Percentiles rank a stretch among this genome's conserved stretches.
phyloP scores from a whole-genome alignment of 805 yeast species.

The Candida sphagnicola region DNA sequence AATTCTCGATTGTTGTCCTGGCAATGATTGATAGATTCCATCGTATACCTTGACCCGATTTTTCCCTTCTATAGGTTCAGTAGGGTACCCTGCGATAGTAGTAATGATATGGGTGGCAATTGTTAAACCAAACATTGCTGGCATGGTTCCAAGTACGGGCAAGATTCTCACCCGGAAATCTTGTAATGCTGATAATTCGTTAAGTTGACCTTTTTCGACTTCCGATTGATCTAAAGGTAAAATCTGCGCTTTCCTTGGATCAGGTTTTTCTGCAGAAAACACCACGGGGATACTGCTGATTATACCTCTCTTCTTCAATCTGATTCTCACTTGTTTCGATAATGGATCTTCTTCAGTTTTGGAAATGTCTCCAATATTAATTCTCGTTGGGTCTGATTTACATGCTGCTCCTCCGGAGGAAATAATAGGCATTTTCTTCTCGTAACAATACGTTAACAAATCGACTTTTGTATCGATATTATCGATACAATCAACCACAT shows the following conservation, averaged over 20 bases:
- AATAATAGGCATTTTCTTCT: conserved; percentile 59
- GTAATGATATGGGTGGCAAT: conserved; percentile 83
- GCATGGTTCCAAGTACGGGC: conserved; percentile 96
- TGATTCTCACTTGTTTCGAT: conserved; percentile 80
- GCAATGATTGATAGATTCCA: conserved; percentile 72
- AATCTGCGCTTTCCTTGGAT: conserved; percentile 84
- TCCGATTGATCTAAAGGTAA: conserved; percentile 84
- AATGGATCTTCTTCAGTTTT: conserved; percentile 92
- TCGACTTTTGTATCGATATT: conserved; percentile 97
- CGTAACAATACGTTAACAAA: conserved; percentile 67
- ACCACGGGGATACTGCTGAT: conserved; percentile 76
- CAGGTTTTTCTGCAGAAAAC: conserved; percentile 94
- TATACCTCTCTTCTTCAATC: conserved; percentile 78
- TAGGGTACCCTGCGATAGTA: conserved; percentile 79
- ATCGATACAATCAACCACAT: conserved; percentile 92
- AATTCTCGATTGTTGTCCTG: conserved; percentile 81
- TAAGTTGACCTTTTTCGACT: conserved; percentile 75
- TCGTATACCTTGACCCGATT: conserved; percentile 84
- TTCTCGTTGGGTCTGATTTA: conserved; percentile 90
- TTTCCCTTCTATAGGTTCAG: conserved; percentile 88
- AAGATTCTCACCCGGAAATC: conserved; percentile 91
- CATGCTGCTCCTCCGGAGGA: conserved; percentile 98
- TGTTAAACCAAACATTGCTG: conserved; percentile 91
- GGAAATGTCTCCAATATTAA: conserved; percentile 84
- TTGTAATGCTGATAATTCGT: conserved; percentile 78